Base-by-base conservation (phyloP, 2,329 filamentous ascomycete species). In the Metarhizium anisopliae region DNA sequence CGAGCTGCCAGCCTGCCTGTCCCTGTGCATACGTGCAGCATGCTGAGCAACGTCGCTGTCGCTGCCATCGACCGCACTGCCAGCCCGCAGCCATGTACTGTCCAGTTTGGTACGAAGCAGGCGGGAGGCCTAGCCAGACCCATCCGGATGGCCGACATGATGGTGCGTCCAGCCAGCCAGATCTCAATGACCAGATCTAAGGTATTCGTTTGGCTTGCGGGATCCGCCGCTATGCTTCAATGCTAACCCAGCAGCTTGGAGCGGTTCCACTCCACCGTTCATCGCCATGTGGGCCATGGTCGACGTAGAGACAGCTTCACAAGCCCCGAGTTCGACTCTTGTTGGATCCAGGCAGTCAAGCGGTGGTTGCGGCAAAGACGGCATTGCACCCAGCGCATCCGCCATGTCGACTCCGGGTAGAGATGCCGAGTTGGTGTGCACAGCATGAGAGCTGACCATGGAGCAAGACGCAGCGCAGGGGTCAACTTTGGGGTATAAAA, bases 381-480 rank as follows among this genome's bases (percentile, higher is more conserved):
- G 32, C 32, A 35, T 11, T 35, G 32, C 32, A 2, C 7, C 32
- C 32, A 35, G 32, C 32, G 32, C 20, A 52, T 52, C 25, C 40
- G 49, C 30, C 32, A 43, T 45, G 50, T 45, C 2, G 43, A 30
- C 8, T 47, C 45, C 52, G 55, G 45, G 6, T 36, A 32, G 36
- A 30, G 35, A 35, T 54, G 52, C 55, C 55, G 43, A 55, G 29
- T 52, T 52, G 52, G 55, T 57, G 52, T 57, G 50, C 52, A 57
- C 52, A 29, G 43, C 35, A 47, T 35, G 35, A 13, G 32, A 54
- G 55, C 55, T 51, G 52, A 47, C 47, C 25, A 4, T 1, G 20
- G 32, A 38, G 32, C n/a, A 32, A 10, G 14, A 6, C 47, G 47
- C 4, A 18, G 47, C n/a, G 42, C 18, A 45, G 38, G 40, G 36